These are phyloP conservation scores for Erythrophleum fordii DNA, from an alignment of 306 rosid species.

Conservation along the genomic window DNA sequence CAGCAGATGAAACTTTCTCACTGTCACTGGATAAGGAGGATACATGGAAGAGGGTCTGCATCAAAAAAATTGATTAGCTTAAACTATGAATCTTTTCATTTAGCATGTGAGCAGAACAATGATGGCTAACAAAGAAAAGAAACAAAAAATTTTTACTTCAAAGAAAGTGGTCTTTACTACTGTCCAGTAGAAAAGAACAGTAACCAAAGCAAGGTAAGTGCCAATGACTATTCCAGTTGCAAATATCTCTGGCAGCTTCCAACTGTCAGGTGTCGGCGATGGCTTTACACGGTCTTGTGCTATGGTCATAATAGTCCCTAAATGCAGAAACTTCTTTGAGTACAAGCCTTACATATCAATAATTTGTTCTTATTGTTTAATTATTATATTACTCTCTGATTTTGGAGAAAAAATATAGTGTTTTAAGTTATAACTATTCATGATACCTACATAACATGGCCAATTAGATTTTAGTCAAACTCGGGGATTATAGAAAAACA, in stretches of 20 bases:
- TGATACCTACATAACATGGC: not conserved
- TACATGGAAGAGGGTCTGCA: constrained; percentile 69
- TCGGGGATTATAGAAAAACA: not conserved
- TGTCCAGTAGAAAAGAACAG: constrained; percentile 75
- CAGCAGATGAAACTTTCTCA: constrained; percentile 74
- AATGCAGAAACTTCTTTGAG: constrained; percentile 21
- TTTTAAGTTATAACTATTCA: not conserved
- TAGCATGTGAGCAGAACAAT: not conserved
- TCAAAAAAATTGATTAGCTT: constrained; percentile 29
- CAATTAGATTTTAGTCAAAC: not conserved
- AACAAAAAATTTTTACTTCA: constrained; percentile 55
- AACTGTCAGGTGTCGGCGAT: constrained; percentile 86
- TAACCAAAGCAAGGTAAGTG: constrained; percentile 80
- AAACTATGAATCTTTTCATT: constrained; percentile 3
- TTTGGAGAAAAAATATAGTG: not conserved
- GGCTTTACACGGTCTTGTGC: constrained; percentile 86
- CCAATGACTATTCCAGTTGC: constrained; percentile 87
- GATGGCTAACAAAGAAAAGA: constrained; percentile 24
- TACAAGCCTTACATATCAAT: not conserved
- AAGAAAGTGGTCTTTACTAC: constrained; percentile 70
- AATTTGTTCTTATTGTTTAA: not conserved
- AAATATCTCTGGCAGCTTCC: constrained; percentile 89
- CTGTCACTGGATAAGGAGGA: constrained; percentile 57
- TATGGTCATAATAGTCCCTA: constrained; percentile 91
- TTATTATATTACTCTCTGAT: not conserved